A percentile compares a stretch with the other conserved stretches of the same genome.
phyloP scores from a whole-genome alignment of 2,329 filamentous ascomycete species.

The Trichoderma sp. region DNA sequence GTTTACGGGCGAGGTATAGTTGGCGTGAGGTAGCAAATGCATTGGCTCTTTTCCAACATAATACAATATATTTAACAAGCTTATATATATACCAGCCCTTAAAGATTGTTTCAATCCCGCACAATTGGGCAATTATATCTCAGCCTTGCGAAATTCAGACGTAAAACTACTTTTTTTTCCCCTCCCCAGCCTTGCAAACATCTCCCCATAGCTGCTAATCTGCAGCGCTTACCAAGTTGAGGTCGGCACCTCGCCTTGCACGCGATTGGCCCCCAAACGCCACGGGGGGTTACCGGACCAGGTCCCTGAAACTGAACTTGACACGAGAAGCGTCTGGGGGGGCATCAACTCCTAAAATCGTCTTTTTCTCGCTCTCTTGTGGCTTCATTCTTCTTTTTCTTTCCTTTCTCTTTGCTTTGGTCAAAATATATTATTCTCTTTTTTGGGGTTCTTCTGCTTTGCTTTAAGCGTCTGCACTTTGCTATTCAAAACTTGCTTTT shows the following conservation, averaged over 20 bases:
- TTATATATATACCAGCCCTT: not conserved
- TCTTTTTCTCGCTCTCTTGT: conserved; percentile 1
- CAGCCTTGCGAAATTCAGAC: not conserved
- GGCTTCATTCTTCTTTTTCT: conserved; percentile 20
- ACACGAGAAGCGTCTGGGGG: conserved; percentile 13
- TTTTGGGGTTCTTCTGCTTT: not conserved
- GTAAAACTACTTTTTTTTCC: not conserved
- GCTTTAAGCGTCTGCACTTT: not conserved
- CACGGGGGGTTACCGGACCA: not conserved
- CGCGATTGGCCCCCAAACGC: conserved; percentile 7
- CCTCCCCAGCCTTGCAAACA: not conserved
- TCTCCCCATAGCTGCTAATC: not conserved
- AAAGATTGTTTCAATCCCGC: not conserved
- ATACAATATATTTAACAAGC: not conserved
- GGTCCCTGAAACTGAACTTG: conserved; percentile 23
- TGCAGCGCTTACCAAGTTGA: not conserved
- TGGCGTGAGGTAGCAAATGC: not conserved
- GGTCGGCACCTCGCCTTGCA: not conserved
- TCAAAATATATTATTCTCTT: not conserved
- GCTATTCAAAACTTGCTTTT: not conserved
- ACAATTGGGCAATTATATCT: not conserved
- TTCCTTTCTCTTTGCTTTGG: conserved; percentile 11
- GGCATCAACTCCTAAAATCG: not conserved
- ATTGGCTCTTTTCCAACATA: not conserved
- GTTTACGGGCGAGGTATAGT: not conserved